Percentiles rank a stretch among this genome's conserved stretches.
These are phyloP conservation scores for Crucibulum laeve DNA, from an alignment of 768 basidiomycete species.

Conservation along the genomic window DNA sequence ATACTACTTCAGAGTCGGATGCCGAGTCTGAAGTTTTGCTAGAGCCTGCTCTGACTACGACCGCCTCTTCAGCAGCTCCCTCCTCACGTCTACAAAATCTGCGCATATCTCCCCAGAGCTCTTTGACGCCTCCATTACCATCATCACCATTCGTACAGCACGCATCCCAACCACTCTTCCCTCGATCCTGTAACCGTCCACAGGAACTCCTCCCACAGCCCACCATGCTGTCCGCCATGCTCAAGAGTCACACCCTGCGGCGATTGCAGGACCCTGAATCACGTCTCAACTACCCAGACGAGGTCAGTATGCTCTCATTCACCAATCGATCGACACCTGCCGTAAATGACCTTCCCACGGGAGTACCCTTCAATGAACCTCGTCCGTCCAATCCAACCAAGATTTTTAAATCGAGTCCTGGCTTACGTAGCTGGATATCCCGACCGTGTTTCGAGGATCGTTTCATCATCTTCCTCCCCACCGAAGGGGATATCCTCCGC, in stretches of 20 bases:
- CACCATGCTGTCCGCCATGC: constrained; percentile 39
- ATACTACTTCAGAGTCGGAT: constrained; percentile 32
- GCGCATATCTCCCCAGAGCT: constrained; percentile 39
- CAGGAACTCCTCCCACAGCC: constrained; percentile 28
- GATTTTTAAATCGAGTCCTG: constrained; percentile 41
- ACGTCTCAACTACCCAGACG: constrained; percentile 34
- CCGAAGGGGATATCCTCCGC: constrained; percentile 28
- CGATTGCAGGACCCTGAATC: constrained; percentile 31
- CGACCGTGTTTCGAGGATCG: constrained; percentile 79
- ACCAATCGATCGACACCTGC: constrained; percentile 24
- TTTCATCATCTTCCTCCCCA: constrained; percentile 46
- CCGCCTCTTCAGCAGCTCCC: constrained; percentile 11
- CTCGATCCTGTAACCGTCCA: constrained; percentile 47
- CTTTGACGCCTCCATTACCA: constrained; percentile 32
- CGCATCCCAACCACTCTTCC: constrained; percentile 16
- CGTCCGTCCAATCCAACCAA: constrained; percentile 25
- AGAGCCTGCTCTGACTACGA: constrained; percentile 1
- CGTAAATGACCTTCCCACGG: constrained; percentile 16
- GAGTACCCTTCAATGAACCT: constrained; percentile 22
- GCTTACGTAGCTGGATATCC: constrained; percentile 63
- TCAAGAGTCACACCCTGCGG: constrained; percentile 46
- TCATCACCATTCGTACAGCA: constrained; percentile 43
- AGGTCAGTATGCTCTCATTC: constrained; percentile 40
- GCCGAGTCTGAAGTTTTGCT: constrained; percentile 18
- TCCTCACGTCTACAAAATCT: constrained; percentile 30